phyloP scores from a whole-genome alignment of 208 protist genomes.

The Blastocrithidia nonstop region DNA sequence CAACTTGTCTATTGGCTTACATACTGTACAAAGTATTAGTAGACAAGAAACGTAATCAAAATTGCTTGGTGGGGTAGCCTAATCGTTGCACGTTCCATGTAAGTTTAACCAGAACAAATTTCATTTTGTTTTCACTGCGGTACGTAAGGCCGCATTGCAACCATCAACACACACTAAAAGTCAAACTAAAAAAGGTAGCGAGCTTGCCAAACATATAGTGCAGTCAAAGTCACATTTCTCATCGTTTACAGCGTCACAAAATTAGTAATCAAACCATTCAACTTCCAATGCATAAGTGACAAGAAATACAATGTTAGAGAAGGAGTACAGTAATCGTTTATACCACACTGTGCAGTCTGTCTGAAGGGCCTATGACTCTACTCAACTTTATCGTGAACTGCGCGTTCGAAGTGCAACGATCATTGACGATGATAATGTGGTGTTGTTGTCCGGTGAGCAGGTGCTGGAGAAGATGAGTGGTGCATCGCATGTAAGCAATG shows the following conservation, averaged over 20 bases:
- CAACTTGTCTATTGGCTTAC: constrained; percentile 91
- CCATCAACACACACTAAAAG: no score
- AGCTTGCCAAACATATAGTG: no score
- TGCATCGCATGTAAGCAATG: constrained; percentile 87
- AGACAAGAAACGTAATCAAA: constrained; percentile 77
- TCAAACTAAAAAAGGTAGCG: no score
- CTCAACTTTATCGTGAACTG: constrained; percentile 88
- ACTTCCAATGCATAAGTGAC: background rate
- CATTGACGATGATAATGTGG: constrained; percentile 70
- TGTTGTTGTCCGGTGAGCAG: constrained; percentile 76
- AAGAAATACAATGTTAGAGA: background rate
- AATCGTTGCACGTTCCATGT: constrained; percentile 81
- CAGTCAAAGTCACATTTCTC: no score
- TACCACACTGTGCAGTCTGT: constrained; percentile 14
- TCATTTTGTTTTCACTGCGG: constrained; percentile 92
- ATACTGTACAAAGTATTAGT: constrained; percentile 67
- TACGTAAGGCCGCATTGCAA: constrained; percentile 11
- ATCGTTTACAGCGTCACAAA: background rate
- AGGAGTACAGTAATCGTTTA: constrained; percentile 2
- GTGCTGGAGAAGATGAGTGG: constrained; percentile 66
- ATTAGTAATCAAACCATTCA: background rate
- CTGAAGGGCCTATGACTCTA: constrained; percentile 90
- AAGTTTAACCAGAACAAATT: constrained; percentile 76
- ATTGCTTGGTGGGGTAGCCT: constrained; percentile 40
- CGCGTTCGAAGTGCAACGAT: constrained; percentile 86